Base-by-base conservation (phyloP, 257 asterid species). In the Lycium barbarum region DNA sequence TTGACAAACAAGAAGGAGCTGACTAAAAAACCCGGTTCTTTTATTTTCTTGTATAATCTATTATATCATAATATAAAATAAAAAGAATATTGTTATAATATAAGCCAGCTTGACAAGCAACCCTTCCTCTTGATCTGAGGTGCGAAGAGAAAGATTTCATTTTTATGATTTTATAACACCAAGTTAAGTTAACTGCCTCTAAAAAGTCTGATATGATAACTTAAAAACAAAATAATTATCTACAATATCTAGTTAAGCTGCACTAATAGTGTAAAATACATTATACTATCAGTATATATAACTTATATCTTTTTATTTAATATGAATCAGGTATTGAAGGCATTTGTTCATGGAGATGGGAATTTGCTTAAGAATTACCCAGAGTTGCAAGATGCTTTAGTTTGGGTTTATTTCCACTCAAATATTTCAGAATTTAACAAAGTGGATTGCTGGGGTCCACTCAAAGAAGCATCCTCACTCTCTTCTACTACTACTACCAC, bases 381-480 rank as follows among this genome's bases (percentile, higher is more conserved):
- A 36, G 97, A 94, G 71, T 88, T 96, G 7, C 91, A 89, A 80
- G 94, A 93, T 55, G 94, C 99, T 38, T 71, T 84, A 57, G 99
- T 94, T 10, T 96, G 97, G 97, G 98, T 96, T 18, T 91, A 96
- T 73, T 96, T 96, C 87, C 99, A 96, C 91, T 96, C 99, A 55
- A 94, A 92, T 87, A 86, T 89, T 38, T 95, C 93, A 15, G 97
- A 93, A 74, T 93, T 91, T 95, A 91, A 92, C 93, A 96, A 92
- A 91, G 91, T 93, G 7, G 94, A 96, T 83, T 96, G 99, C 63
- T 96, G 99, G 98, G 99, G 99, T 84, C 93, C 95, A 54, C 94
- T 96, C 7, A 88, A 80, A 88, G 94, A 87, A 4, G 94, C 96
- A 0, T 66, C 93, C 0, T 58, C 90, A 74, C 1, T 90, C 88